Percentiles rank a stretch among this genome's conserved stretches.
Conservation (phyloP, 441 rosid genomes). For the Adansonia gregorii region DNA sequence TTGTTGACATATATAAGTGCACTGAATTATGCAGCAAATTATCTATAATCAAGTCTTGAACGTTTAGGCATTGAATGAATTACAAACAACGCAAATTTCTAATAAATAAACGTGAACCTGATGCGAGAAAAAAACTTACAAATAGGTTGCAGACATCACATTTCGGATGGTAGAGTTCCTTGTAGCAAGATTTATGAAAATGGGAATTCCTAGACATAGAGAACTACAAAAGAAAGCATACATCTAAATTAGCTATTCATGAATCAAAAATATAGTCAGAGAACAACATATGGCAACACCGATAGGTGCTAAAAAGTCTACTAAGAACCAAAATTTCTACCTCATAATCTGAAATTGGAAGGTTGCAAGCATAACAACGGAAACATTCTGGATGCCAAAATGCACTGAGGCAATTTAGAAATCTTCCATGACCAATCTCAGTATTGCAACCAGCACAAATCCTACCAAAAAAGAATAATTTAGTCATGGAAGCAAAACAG, state of each 20-base stretch:
- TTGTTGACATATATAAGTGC: neutral
- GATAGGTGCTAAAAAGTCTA: slow-evolving; percentile 6
- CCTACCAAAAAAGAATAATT: slow-evolving; percentile 40
- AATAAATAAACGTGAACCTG: slow-evolving; percentile 16
- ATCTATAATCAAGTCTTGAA: neutral
- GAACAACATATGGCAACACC: neutral
- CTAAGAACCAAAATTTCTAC: slow-evolving; percentile 36
- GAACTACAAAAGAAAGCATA: slow-evolving; percentile 45
- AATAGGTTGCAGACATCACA: slow-evolving; percentile 75
- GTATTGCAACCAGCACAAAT: slow-evolving; percentile 74
- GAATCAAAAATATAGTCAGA: neutral
- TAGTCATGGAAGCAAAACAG: slow-evolving; percentile 15
- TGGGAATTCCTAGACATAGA: slow-evolving; percentile 69
- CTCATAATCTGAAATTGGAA: slow-evolving; percentile 72
- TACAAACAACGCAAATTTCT: neutral
- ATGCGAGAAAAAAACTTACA: slow-evolving; percentile 44
- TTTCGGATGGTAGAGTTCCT: slow-evolving; percentile 72
- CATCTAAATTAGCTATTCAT: slow-evolving; percentile 30
- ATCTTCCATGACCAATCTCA: slow-evolving; percentile 76
- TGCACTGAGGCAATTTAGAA: slow-evolving; percentile 61
- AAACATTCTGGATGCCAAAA: slow-evolving; percentile 81
- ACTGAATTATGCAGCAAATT: neutral
- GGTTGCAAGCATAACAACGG: slow-evolving; percentile 60
- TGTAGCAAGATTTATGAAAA: slow-evolving; percentile 71
- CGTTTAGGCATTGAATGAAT: neutral